Evolutionary conservation across 805 yeast genomes (phyloP).

Genomic region (Candida ficus): DNA sequence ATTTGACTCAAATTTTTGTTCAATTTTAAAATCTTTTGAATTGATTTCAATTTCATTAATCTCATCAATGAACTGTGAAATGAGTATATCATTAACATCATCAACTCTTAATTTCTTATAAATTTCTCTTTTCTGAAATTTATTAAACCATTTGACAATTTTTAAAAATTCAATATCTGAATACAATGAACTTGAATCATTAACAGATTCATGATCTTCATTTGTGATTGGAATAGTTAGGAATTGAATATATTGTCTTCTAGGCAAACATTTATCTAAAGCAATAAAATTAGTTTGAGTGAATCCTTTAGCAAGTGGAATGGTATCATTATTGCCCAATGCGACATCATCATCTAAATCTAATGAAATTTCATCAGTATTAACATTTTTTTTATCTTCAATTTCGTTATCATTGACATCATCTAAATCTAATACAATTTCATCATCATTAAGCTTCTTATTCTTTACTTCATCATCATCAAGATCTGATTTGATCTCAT

Average conservation of each 20-base stretch:
- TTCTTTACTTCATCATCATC: constrained; percentile 14
- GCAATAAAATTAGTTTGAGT: constrained; percentile 57
- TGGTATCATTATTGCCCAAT: constrained; percentile 22
- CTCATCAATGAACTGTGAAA: constrained; percentile 18
- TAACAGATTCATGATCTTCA: constrained; percentile 10
- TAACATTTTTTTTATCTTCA: not conserved
- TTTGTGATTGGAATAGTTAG: constrained; percentile 36
- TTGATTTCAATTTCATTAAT: constrained; percentile 7
- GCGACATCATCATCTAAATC: not conserved
- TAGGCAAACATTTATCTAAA: constrained; percentile 77
- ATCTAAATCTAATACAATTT: constrained; percentile 1
- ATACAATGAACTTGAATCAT: constrained; percentile 3
- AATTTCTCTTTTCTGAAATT: constrained; percentile 9
- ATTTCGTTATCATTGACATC: not conserved
- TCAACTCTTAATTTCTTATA: constrained; percentile 12
- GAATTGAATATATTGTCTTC: constrained; percentile 52
- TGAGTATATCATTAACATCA: constrained; percentile 5
- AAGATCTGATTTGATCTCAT: constrained; percentile 33
- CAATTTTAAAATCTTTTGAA: constrained; percentile 5
- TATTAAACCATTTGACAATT: constrained; percentile 18
- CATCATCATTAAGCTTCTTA: too few relatives aligned
- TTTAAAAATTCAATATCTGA: constrained; percentile 19
- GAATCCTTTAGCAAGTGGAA: constrained; percentile 14
- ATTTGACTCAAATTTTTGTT: constrained; percentile 12
- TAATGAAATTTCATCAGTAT: not conserved